Evolutionary conservation across 306 rosid genomes (phyloP).

Genomic region (Corylus americana): DNA sequence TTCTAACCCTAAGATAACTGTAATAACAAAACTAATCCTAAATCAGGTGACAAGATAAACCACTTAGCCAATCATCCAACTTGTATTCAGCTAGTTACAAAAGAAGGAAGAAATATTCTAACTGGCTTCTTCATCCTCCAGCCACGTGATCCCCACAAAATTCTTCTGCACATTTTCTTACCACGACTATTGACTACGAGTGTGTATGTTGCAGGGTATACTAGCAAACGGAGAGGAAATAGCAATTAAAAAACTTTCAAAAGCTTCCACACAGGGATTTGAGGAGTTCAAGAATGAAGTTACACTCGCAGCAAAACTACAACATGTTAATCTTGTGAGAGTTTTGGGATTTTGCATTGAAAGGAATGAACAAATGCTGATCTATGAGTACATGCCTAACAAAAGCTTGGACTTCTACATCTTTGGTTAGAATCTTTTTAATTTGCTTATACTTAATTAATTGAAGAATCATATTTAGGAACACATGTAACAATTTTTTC

Average conservation of each 20-base stretch:
- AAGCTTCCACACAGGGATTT: conserved; percentile 45
- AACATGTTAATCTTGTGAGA: conserved; percentile 50
- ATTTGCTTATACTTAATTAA: too few relatives aligned
- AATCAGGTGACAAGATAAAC: too few relatives aligned
- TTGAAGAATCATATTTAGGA: neutral
- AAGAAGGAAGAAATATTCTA: too few relatives aligned
- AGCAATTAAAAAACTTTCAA: conserved; percentile 51
- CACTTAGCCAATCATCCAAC: too few relatives aligned
- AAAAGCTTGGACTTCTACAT: conserved; percentile 46
- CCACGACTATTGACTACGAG: too few relatives aligned
- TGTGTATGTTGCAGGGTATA: conserved; percentile 10
- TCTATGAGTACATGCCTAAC: conserved; percentile 54
- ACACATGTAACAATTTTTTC: too few relatives aligned
- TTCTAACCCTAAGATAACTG: too few relatives aligned
- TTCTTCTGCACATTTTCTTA: too few relatives aligned
- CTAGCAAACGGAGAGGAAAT: conserved; percentile 35
- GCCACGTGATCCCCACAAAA: too few relatives aligned
- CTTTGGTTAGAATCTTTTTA: conserved; percentile 28
- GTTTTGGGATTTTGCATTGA: conserved; percentile 39
- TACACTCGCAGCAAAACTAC: conserved; percentile 42
- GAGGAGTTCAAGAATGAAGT: conserved; percentile 57
- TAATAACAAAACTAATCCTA: too few relatives aligned
- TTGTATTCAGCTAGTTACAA: too few relatives aligned
- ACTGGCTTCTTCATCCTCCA: too few relatives aligned
- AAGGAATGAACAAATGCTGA: conserved; percentile 43